Percentiles rank a stretch among this genome's conserved stretches.
These are phyloP conservation scores for Psilocybe cubensis DNA, from an alignment of 768 basidiomycete species.

Conservation along the genomic window DNA sequence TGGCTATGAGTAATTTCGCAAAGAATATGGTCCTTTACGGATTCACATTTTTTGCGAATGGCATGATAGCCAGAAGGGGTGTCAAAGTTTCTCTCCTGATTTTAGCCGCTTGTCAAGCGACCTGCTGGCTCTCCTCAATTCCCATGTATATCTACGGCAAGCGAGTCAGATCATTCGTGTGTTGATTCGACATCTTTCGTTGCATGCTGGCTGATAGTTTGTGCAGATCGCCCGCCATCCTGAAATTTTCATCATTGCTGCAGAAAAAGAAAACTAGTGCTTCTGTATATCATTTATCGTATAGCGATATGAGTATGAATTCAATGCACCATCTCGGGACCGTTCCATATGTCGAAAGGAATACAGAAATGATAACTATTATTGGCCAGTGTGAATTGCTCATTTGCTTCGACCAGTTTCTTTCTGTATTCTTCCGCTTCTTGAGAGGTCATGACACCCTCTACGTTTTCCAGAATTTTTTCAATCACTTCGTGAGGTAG, in stretches of 20 bases:
- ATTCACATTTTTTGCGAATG: slow-evolving; percentile 47
- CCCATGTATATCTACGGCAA: slow-evolving; percentile 51
- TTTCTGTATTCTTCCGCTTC: slow-evolving; percentile 39
- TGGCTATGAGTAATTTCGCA: slow-evolving; percentile 44
- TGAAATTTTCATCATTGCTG: slow-evolving; percentile 23
- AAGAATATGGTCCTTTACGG: slow-evolving; percentile 51
- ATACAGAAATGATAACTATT: slow-evolving; percentile 52
- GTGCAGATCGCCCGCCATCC: slow-evolving; percentile 22
- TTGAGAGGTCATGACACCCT: slow-evolving; percentile 40
- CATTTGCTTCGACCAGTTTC: slow-evolving; percentile 35
- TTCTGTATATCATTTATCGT: no score
- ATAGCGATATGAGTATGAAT: neutral
- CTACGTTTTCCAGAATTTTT: slow-evolving; percentile 38
- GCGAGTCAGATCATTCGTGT: slow-evolving; percentile 42
- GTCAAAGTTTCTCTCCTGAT: slow-evolving; percentile 43
- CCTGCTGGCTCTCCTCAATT: slow-evolving; percentile 43
- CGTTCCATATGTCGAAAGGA: slow-evolving; percentile 53
- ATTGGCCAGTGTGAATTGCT: slow-evolving; percentile 40
- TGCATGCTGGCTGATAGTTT: neutral
- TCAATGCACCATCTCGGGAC: slow-evolving; percentile 23
- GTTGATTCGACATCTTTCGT: slow-evolving; percentile 14
- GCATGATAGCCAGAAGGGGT: slow-evolving; percentile 40
- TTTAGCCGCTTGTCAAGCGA: slow-evolving; percentile 41
- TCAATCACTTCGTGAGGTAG: slow-evolving; percentile 50
- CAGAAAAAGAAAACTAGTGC: slow-evolving; percentile 7